Conservation (phyloP, 345 rosid species). For the Camelina hispida region DNA sequence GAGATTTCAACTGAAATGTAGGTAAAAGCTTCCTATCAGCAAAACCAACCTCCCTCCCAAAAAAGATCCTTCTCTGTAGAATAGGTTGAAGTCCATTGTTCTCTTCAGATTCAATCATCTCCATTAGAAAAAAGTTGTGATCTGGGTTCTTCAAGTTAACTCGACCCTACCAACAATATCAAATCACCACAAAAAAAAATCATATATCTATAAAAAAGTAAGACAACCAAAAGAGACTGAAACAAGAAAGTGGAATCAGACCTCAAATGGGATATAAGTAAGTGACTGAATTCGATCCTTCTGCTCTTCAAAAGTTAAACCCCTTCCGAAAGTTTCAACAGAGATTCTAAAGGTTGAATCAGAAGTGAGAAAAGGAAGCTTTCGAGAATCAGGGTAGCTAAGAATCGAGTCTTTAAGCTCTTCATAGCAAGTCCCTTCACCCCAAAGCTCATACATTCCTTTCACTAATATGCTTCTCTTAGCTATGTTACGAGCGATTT, state of each 20-base stretch:
- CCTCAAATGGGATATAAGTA: constrained; percentile 84
- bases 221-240: constrained; percentile 4
- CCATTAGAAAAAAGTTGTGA: constrained; percentile 83
- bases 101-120: constrained; percentile 74
- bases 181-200: constrained; percentile 23
- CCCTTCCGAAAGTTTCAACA: constrained; percentile 88
- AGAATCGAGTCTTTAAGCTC: constrained; percentile 69
- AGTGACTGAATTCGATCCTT: constrained; percentile 67
- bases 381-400: constrained; percentile 72
- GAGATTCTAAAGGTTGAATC: constrained; percentile 70
- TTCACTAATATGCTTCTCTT: constrained; percentile 87
- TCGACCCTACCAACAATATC: constrained; percentile 60
- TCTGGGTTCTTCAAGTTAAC: constrained; percentile 79
- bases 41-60: constrained; percentile 88
- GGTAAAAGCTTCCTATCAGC: constrained; percentile 92
- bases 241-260: constrained; percentile 34
- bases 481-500: constrained; percentile 70
- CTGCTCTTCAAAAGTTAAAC: constrained; percentile 72
- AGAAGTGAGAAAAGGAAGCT: constrained; percentile 65
- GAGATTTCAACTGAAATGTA: constrained; percentile 83
- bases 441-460: constrained; percentile 98
- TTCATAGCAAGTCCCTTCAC: constrained; percentile 78
- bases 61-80: constrained; percentile 69
- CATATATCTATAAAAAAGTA: not conserved
- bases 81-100: constrained; percentile 93